A percentile compares a stretch with the other conserved stretches of the same genome.
Conservation (phyloP, 106 monocot species). For the Dendrobium nobile region DNA sequence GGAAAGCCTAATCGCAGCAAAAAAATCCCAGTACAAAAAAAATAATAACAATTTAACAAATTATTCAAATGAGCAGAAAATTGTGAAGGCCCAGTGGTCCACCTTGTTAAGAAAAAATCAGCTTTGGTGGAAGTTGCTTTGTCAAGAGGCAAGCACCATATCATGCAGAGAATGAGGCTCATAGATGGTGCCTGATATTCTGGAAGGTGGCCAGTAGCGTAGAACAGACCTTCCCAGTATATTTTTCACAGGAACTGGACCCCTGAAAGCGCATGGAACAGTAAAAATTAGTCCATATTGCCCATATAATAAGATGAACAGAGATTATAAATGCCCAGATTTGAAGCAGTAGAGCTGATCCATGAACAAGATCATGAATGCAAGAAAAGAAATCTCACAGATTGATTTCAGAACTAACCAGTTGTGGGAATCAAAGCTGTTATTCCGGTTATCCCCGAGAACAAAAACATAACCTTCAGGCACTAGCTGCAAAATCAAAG, state of each 20-base stretch:
- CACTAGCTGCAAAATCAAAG: slow-evolving; percentile 54
- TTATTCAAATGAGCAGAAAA: background rate
- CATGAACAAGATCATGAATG: background rate
- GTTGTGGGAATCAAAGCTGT: slow-evolving; percentile 94
- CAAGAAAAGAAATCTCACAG: background rate
- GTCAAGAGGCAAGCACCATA: slow-evolving; percentile 23
- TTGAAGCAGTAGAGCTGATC: background rate
- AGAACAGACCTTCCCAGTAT: slow-evolving; percentile 89
- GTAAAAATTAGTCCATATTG: too few relatives aligned
- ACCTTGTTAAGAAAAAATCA: background rate
- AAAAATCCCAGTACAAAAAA: background rate
- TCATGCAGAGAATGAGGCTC: slow-evolving; percentile 14
- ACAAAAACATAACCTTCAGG: slow-evolving; percentile 92
- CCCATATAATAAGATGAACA: too few relatives aligned
- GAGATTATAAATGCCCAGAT: too few relatives aligned
- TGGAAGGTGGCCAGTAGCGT: slow-evolving; percentile 91
- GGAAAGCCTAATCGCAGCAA: background rate
- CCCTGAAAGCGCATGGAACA: slow-evolving; percentile 45
- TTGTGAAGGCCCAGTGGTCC: background rate
- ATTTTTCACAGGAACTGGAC: slow-evolving; percentile 75
- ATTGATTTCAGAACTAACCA: slow-evolving; percentile 25
- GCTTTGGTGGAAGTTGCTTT: background rate
- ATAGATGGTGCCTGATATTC: slow-evolving; percentile 71
- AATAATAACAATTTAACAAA: background rate
- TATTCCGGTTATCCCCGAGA: slow-evolving; percentile 86